Evolutionary conservation across 1,284 basidiomycete species (phyloP).

Genomic region (Acaromyces ingoldii): DNA sequence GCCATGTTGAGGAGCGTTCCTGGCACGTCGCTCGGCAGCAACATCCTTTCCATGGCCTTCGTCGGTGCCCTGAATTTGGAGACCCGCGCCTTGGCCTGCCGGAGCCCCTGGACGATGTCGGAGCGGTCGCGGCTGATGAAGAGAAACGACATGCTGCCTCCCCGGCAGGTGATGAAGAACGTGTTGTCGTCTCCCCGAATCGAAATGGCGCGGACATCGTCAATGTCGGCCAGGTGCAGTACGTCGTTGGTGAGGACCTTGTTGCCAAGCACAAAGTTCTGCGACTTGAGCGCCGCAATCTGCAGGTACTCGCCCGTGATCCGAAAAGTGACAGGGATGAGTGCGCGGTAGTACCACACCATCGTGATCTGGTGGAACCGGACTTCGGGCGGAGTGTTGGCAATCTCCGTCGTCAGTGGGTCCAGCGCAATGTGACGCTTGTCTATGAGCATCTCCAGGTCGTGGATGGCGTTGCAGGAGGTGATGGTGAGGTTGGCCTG

Average conservation of each 20-base stretch:
- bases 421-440: conserved; percentile 35
- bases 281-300: conserved; percentile 38
- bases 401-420: conserved; percentile 24
- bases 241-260: conserved; percentile 30
- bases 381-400: conserved; percentile 21
- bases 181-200: conserved; percentile 47
- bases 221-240: conserved; percentile 44
- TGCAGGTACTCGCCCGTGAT: conserved; percentile 42
- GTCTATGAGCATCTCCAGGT: conserved; percentile 37
- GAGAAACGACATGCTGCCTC: conserved; percentile 38
- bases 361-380: conserved; percentile 38
- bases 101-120: conserved; percentile 41
- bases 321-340: conserved; percentile 39
- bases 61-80: conserved; percentile 29
- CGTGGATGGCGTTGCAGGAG: conserved; percentile 22
- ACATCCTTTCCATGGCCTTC: conserved; percentile 27
- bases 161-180: conserved; percentile 43
- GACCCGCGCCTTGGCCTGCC: conserved; percentile 42
- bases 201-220: conserved; percentile 41
- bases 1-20: conserved; percentile 49
- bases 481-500: conserved; percentile 3
- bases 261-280: conserved; percentile 20
- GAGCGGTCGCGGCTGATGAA: conserved; percentile 41
- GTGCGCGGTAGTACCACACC: conserved; percentile 44
- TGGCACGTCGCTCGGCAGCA: conserved; percentile 43